Percentiles rank a stretch among this genome's conserved stretches.
Conservation (phyloP, 2,329 filamentous ascomycete genomes). For the Fusarium circinatum region DNA sequence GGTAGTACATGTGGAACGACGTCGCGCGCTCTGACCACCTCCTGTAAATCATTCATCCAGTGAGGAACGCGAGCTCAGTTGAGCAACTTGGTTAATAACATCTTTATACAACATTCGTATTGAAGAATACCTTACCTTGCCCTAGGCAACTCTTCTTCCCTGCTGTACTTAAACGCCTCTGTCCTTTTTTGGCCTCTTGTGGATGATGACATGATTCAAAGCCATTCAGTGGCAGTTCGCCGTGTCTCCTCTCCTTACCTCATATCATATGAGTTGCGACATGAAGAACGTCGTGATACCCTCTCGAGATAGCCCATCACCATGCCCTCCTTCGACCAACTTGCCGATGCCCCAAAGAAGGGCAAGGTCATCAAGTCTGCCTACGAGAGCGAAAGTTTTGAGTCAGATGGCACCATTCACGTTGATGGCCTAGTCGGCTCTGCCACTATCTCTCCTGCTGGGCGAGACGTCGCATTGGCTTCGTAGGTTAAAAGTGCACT, state of each 20-base stretch:
- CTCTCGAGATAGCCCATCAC: constrained; percentile 37
- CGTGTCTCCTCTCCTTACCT: constrained; percentile 15
- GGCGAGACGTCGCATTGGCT: constrained; percentile 88
- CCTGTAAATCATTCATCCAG: constrained; percentile 4
- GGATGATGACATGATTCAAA: constrained; percentile 30
- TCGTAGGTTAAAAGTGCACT: constrained; percentile 63
- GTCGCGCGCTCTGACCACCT: constrained; percentile 29
- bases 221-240: constrained; percentile 27
- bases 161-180: background rate
- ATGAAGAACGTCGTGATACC: constrained; percentile 40
- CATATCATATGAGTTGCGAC: constrained; percentile 26
- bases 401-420: constrained; percentile 83
- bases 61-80: constrained; percentile 24
- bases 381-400: constrained; percentile 88
- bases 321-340: constrained; percentile 63
- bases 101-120: background rate
- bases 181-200: background rate
- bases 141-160: background rate
- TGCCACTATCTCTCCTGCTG: constrained; percentile 91
- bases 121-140: background rate
- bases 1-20: constrained; percentile 24
- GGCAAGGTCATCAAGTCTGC: constrained; percentile 72
- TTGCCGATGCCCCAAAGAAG: constrained; percentile 61
- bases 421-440: constrained; percentile 86
- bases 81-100: constrained; percentile 24